phyloP scores from a whole-genome alignment of 148 eudicot genomes.

The Agrostemma githago region DNA sequence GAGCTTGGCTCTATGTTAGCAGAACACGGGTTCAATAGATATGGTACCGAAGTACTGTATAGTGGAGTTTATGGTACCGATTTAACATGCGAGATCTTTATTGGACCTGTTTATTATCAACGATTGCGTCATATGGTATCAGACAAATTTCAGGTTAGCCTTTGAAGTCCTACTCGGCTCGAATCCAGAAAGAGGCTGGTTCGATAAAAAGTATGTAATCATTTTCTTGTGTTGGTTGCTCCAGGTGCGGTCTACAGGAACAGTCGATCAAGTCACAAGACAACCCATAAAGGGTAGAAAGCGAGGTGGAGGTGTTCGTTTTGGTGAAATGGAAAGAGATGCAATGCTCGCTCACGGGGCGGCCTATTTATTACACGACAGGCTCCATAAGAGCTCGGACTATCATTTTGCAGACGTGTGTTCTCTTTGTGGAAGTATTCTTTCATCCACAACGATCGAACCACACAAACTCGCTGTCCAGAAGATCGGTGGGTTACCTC shows the following conservation, averaged over 20 bases:
- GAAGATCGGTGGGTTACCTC: too few relatives aligned
- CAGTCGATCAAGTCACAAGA: constrained; percentile 65
- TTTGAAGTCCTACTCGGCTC: too few relatives aligned
- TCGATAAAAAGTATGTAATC: too few relatives aligned
- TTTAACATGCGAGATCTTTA: constrained; percentile 77
- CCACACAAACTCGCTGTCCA: too few relatives aligned
- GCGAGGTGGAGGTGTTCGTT: too few relatives aligned
- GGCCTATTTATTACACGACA: too few relatives aligned
- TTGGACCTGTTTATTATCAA: constrained; percentile 96
- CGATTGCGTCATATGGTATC: constrained; percentile 95
- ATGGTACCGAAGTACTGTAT: constrained; percentile 72
- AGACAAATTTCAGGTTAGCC: constrained; percentile 83
- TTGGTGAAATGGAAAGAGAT: constrained; percentile 22
- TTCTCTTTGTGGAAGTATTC: too few relatives aligned
- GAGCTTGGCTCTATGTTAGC: constrained; percentile 72
- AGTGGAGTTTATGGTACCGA: constrained; percentile 93
- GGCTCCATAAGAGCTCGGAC: too few relatives aligned
- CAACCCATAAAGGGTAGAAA: constrained; percentile 45
- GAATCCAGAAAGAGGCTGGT: too few relatives aligned
- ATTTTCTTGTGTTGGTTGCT: not conserved
- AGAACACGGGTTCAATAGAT: constrained; percentile 62
- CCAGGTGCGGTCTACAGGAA: constrained; percentile 91
- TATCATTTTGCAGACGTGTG: too few relatives aligned
- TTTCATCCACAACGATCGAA: too few relatives aligned
- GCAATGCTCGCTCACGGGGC: constrained; percentile 94